These are phyloP conservation scores for Lichenothelia convexa DNA, from an alignment of 495 filamentous ascomycete genomes.

Conservation along the genomic window DNA sequence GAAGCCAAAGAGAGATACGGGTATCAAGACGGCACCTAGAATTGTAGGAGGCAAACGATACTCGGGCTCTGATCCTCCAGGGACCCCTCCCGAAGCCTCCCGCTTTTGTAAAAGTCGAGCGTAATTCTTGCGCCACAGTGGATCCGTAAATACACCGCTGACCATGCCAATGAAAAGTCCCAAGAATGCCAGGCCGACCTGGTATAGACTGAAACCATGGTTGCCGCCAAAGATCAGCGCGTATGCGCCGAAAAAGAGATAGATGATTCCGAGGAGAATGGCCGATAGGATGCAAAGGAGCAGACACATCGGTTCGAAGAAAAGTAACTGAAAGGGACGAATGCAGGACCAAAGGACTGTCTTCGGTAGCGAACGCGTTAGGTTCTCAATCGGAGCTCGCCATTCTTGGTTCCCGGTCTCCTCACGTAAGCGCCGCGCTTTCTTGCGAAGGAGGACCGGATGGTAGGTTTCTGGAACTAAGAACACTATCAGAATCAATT, in stretches of 20 bases:
- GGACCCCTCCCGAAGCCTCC: slow-evolving; percentile 31
- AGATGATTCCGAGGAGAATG: slow-evolving; percentile 70
- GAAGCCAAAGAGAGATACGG: slow-evolving; percentile 62
- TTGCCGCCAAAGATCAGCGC: slow-evolving; percentile 60
- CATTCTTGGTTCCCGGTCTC: slow-evolving; percentile 62
- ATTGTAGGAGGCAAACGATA: slow-evolving; percentile 74
- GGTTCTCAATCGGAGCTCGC: slow-evolving; percentile 65
- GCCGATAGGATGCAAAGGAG: slow-evolving; percentile 74
- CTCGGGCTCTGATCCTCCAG: slow-evolving; percentile 58
- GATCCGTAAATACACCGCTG: slow-evolving; percentile 47
- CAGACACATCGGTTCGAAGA: slow-evolving; percentile 61
- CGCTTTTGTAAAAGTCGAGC: slow-evolving; percentile 40
- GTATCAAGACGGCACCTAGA: slow-evolving; percentile 54
- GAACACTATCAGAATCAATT: slow-evolving; percentile 43
- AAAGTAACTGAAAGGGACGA: slow-evolving; percentile 65
- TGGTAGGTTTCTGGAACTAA: slow-evolving; percentile 89
- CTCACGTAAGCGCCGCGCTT: slow-evolving; percentile 52
- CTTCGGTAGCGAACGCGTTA: slow-evolving; percentile 45
- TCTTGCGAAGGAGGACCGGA: slow-evolving; percentile 52
- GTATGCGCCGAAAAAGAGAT: slow-evolving; percentile 93
- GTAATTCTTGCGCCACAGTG: slow-evolving; percentile 58
- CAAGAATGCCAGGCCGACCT: slow-evolving; percentile 64
- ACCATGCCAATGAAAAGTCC: slow-evolving; percentile 60
- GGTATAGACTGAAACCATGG: slow-evolving; percentile 65
- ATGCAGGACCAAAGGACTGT: slow-evolving; percentile 56